A percentile compares a stretch with the other conserved stretches of the same genome.
These are phyloP conservation scores for Colletotrichum graminicola DNA, from an alignment of 2,329 filamentous ascomycete genomes.

Conservation along the genomic window DNA sequence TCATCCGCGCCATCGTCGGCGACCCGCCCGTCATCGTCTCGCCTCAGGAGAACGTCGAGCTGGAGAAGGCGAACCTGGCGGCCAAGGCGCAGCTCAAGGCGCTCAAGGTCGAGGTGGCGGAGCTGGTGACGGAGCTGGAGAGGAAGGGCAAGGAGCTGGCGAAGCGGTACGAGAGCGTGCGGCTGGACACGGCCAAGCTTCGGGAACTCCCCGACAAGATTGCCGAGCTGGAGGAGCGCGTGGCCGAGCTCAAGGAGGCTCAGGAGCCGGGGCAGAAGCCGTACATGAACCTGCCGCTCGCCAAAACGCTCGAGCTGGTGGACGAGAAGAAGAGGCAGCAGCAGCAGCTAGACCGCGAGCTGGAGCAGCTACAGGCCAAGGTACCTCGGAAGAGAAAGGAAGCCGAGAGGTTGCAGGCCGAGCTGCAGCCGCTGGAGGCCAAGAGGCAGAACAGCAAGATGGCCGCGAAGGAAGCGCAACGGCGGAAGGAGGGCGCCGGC, in stretches of 20 bases:
- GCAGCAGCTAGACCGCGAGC: constrained; percentile 70
- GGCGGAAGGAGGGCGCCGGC: constrained; percentile 75
- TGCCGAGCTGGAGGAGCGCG: constrained; percentile 60
- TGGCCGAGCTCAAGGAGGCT: constrained; percentile 59
- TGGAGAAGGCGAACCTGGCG: constrained; percentile 76
- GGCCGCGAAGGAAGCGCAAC: constrained; percentile 78
- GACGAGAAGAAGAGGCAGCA: constrained; percentile 64
- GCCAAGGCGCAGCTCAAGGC: constrained; percentile 82
- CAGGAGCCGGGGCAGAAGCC: constrained; percentile 56
- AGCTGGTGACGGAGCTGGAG: constrained; percentile 80
- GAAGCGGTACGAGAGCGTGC: constrained; percentile 63
- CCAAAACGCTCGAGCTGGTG: constrained; percentile 67
- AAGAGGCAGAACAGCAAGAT: constrained; percentile 74
- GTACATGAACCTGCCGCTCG: constrained; percentile 67
- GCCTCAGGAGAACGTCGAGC: constrained; percentile 81
- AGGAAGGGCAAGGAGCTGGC: constrained; percentile 69
- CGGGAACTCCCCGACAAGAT: constrained; percentile 65
- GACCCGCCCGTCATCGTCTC: constrained; percentile 89
- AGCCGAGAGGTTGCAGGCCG: constrained; percentile 73
- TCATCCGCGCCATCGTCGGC: constrained; percentile 91
- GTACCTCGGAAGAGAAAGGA: constrained; percentile 76
- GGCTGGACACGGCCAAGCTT: constrained; percentile 62
- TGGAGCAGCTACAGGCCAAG: constrained; percentile 72
- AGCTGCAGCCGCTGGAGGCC: constrained; percentile 76
- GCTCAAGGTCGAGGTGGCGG: constrained; percentile 82